phyloP scores from a whole-genome alignment of 164 flowering plant species.

The Vitis vinifera region DNA sequence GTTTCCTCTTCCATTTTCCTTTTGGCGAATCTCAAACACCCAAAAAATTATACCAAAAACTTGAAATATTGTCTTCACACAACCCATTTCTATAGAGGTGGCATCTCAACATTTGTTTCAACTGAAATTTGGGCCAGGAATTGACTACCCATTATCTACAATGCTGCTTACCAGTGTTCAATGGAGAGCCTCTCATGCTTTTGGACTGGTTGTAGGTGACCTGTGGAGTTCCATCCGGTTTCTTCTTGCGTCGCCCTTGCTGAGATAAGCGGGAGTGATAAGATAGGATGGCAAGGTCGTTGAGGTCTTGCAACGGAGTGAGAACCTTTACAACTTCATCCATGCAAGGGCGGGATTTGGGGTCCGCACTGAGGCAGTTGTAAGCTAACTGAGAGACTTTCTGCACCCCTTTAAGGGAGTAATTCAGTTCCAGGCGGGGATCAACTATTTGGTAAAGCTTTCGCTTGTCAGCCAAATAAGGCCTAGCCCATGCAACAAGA shows the following conservation, averaged over 20 bases:
- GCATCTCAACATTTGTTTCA: conserved; percentile 7
- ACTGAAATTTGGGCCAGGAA: conserved; percentile 6
- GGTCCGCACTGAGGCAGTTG: conserved; percentile 79
- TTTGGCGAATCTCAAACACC: conserved; percentile 14
- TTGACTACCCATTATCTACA: conserved; percentile 24
- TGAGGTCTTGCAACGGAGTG: conserved; percentile 71
- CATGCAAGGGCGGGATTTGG: conserved; percentile 85
- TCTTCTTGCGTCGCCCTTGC: conserved; percentile 65
- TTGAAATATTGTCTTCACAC: conserved; percentile 11
- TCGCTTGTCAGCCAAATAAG: conserved; percentile 69
- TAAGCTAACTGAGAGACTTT: conserved; percentile 75
- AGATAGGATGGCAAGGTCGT: conserved; percentile 72
- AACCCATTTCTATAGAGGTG: neutral
- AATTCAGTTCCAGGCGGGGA: conserved; percentile 80
- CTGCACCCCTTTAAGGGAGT: conserved; percentile 83
- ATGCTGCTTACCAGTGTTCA: conserved; percentile 47
- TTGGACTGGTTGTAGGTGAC: conserved; percentile 32
- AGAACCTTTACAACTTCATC: conserved; percentile 80
- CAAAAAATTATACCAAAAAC: conserved; percentile 14
- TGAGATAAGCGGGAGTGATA: conserved; percentile 68
- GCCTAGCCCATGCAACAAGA: conserved; percentile 85
- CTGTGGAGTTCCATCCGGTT: conserved; percentile 51
- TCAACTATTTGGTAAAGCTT: conserved; percentile 77
- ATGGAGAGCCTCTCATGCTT: conserved; percentile 54
- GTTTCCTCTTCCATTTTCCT: conserved; percentile 10